Base-by-base conservation (phyloP, 441 rosid genomes). In the Croton setiger region DNA sequence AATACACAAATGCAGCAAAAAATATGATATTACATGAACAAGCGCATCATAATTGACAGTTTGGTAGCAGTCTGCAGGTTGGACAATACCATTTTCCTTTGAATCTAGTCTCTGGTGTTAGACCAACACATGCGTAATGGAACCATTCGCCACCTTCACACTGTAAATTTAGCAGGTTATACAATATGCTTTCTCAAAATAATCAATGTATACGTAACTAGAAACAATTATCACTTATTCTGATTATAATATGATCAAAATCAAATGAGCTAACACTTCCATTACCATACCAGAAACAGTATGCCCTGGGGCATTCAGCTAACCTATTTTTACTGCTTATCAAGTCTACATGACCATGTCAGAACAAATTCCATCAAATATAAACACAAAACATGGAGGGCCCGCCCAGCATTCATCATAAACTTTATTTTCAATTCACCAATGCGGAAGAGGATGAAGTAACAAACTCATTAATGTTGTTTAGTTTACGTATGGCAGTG, bases 121-220 rank as follows among this genome's bases (percentile, higher is more conserved):
- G 85, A 58, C 99, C 99, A 63, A 95, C 99, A 37, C 99, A 94
- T 0, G 88, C 36, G 67, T 95, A 95, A 67, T 92, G 99, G 84
- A 95, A 95, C 99, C 99, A 92, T 77, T 95, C 98, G 49, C 99
- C 99, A 82, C 99, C 99, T 75, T 89, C 90, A 77, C 98, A 95
- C 99, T 91, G 84, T 70, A 41, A 71, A n/a, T 35, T n/a, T 17
- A 1, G 41, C 37, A 35, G 8, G 20, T 9, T 43, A 13, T 51
- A 39, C 4, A 14, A 54, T 8, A 57, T 5, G 44, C 2, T 4
- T 5, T 51, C 51, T 21, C 57, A 7, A 17, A 15, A 61, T 21
- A 69, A 20, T 1, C 11, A 35, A 35, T 14, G 47, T 13, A 60
- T 21, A 4, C 3, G 12, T 1, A 3, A 37, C 36, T 37, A 10